Base-by-base conservation (phyloP, 768 basidiomycete species). In the Lactarius evosmus region DNA sequence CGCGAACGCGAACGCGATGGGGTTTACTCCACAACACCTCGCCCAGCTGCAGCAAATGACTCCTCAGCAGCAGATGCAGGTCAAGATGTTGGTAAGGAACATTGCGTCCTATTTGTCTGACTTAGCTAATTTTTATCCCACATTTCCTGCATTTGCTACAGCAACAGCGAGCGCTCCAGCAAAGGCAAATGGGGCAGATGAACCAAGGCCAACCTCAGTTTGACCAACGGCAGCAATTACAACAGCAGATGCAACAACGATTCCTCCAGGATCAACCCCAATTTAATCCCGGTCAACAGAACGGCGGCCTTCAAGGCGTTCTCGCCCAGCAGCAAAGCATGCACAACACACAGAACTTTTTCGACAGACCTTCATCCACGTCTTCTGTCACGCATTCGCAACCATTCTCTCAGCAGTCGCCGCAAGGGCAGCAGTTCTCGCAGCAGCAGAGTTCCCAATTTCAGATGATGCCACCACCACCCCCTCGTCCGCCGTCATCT, bases 111-210 rank as follows among this genome's bases (percentile, higher is more conserved):
- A 32, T 25, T 33, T 60, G 36, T 50, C 9, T 17, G 32, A 7
- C 36, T 22, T 36, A 11, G 9, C 54, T 65, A 14, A 64, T 50
- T 34, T 34, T 14, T 40, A 41, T 0, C 9, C 12, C 17, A 14
- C 36, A 7, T 38, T 14, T 38, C 2, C 54, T 19, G 3, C 19
- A 2, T 29, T 49, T 16, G 7, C 41, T 41, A 30, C 49, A 66
- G 38, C 69, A 70, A 62, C 62, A 69, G 30, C 56, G 58, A 29
- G 38, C 40, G 33, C 9, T 69, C 27, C 66, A 62, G 27, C 66
- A 67, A 27, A 61, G 71, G 25, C 71, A 71, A 60, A 67, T 70
- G 58, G 56, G 66, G 6, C 70, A 70, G 55, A 57, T 67, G 56
- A 32, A 38, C 34, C 66, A 67, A 59, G 57, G 56, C 16, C 66